phyloP scores from a whole-genome alignment of 129 eudicot species.

The Arctium lappa region DNA sequence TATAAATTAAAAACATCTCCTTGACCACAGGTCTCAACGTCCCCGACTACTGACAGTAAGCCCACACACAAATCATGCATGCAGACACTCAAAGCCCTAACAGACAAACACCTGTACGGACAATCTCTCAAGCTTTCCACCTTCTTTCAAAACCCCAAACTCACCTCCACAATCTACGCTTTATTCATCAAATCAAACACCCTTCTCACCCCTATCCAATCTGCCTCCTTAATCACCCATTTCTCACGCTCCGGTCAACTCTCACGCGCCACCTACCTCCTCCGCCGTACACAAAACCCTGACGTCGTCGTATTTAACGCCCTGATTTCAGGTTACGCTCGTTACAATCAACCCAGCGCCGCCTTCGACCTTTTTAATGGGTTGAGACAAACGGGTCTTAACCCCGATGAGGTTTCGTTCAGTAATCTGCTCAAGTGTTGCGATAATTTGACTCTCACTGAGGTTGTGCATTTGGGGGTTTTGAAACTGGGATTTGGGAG shows the following conservation, averaged over 20 bases:
- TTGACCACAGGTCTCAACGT: background rate
- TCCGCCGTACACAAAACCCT: constrained; percentile 29
- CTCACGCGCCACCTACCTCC: constrained; percentile 31
- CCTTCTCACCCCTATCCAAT: constrained; percentile 27
- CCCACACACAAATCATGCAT: background rate
- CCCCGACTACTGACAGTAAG: background rate
- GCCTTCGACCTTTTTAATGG: constrained; percentile 31
- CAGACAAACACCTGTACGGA: constrained; percentile 20
- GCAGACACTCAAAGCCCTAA: constrained; percentile 27
- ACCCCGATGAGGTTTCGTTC: constrained; percentile 32
- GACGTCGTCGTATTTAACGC: constrained; percentile 40
- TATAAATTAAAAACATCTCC: too few relatives aligned
- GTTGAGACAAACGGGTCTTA: constrained; percentile 19
- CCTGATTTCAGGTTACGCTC: constrained; percentile 36
- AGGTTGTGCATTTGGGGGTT: constrained; percentile 27
- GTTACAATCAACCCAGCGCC: constrained; percentile 14
- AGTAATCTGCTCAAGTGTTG: constrained; percentile 42
- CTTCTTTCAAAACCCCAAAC: constrained; percentile 6
- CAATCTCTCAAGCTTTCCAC: constrained; percentile 34
- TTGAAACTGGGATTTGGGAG: constrained; percentile 34
- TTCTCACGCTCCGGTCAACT: constrained; percentile 32
- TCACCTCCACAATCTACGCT: constrained; percentile 31
- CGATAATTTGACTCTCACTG: constrained; percentile 15
- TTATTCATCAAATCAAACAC: constrained; percentile 40
- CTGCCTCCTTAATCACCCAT: constrained; percentile 45